These are phyloP conservation scores for Phytopythium ostracodes DNA, from an alignment of 352 stramenopile species.

Conservation along the genomic window DNA sequence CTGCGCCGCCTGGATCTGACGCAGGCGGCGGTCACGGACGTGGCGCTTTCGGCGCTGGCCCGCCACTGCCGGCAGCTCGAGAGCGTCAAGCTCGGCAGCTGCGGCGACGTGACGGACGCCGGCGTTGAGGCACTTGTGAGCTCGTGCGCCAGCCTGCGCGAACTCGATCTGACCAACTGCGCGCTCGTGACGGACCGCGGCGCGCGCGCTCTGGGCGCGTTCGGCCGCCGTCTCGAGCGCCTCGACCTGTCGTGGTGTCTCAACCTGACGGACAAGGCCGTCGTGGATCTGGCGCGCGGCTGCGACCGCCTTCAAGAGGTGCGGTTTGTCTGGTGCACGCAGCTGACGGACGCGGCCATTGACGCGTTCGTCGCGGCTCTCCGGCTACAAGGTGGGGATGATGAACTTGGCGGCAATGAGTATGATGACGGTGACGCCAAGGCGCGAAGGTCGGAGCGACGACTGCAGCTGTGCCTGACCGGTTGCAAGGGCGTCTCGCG, in stretches of 20 bases:
- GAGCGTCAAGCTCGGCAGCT: constrained; percentile 69
- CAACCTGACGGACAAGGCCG: constrained; percentile 86
- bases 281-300: constrained; percentile 57
- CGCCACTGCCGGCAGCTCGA: constrained; percentile 63
- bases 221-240: constrained; percentile 51
- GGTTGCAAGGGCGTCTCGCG: constrained; percentile 64
- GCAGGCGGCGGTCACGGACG: constrained; percentile 71
- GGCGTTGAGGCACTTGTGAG: constrained; percentile 62
- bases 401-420: neutral
- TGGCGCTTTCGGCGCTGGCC: constrained; percentile 52
- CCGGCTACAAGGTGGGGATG: constrained; percentile 1
- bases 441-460: neutral
- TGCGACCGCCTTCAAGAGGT: constrained; percentile 62
- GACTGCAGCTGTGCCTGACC: constrained; percentile 48
- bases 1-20: constrained; percentile 66
- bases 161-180: constrained; percentile 77
- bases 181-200: constrained; percentile 74
- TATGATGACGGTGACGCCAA: neutral
- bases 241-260: constrained; percentile 87
- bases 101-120: constrained; percentile 72
- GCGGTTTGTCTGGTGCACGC: constrained; percentile 79
- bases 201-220: constrained; percentile 42
- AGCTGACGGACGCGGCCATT: constrained; percentile 71
- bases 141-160: constrained; percentile 44
- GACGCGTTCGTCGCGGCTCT: constrained; percentile 37